Evolutionary conservation across 2,329 filamentous ascomycete species (phyloP).

Genomic region (Colletotrichum melonis): DNA sequence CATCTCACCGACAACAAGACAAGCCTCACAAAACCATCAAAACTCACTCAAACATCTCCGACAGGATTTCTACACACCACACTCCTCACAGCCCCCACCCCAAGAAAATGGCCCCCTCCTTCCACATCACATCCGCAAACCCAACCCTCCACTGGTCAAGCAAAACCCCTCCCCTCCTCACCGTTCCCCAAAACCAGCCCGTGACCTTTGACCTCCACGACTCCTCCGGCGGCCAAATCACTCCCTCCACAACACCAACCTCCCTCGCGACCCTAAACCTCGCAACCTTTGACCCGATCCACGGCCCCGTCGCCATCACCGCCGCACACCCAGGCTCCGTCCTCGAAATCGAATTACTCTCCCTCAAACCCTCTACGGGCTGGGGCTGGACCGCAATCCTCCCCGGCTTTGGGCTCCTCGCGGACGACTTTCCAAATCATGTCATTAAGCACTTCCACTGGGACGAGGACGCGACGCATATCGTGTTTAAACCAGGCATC

Average conservation of each 20-base stretch:
- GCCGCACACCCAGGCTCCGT: constrained; percentile 63
- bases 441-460: constrained; percentile 61
- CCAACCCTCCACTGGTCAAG: constrained; percentile 62
- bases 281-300: constrained; percentile 57
- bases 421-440: constrained; percentile 57
- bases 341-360: constrained; percentile 61
- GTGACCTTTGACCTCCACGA: constrained; percentile 62
- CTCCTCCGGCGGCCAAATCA: constrained; percentile 62
- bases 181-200: constrained; percentile 57
- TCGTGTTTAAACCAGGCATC: constrained; percentile 59
- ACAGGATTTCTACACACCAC: no score
- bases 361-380: constrained; percentile 52
- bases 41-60: background rate
- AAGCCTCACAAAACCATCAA: no score
- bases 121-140: constrained; percentile 42
- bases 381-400: constrained; percentile 67
- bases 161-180: constrained; percentile 55
- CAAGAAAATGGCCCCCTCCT: constrained; percentile 8
- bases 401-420: constrained; percentile 60
- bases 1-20: background rate
- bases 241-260: constrained; percentile 51
- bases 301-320: constrained; percentile 61
- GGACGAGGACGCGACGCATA: constrained; percentile 38
- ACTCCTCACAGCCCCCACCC: background rate
- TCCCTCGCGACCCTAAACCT: constrained; percentile 55